A percentile compares a stretch with the other conserved stretches of the same genome.
Evolutionary conservation across 208 protist genomes (phyloP).

Genomic region (Trypanosoma melophagium): DNA sequence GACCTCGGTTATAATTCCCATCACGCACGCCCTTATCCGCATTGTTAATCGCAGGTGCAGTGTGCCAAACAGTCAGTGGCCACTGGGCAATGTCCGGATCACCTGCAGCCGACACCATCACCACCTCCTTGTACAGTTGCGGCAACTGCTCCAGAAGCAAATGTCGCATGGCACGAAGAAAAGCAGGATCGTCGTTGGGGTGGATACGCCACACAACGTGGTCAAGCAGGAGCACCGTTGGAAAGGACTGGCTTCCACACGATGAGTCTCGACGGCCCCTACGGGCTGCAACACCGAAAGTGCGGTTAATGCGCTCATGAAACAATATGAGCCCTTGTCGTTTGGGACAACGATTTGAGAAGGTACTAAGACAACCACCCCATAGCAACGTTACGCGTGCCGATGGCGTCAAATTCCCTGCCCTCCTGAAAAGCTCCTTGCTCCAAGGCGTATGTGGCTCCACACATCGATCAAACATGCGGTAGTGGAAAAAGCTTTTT

Average conservation of each 20-base stretch:
- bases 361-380: background rate
- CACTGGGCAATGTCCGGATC: background rate
- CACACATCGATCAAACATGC: constrained; percentile 3
- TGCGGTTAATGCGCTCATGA: background rate
- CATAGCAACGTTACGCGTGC: constrained; percentile 6
- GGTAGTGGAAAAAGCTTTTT: constrained; percentile 1
- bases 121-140: constrained; percentile 4
- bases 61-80: constrained; percentile 11
- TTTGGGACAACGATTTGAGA: background rate
- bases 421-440: background rate
- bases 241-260: constrained; percentile 4
- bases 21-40: background rate
- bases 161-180: background rate
- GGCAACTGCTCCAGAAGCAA: constrained; percentile 1
- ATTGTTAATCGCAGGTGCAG: background rate
- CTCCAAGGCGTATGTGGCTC: background rate
- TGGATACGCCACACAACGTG: constrained; percentile 3
- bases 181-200: background rate
- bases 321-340: background rate
- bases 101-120: background rate
- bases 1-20: background rate
- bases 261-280: background rate
- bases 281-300: background rate
- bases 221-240: constrained; percentile 8
- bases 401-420: background rate